phyloP scores from a whole-genome alignment of 176 grass and related monocot genomes.

The Cocos nucifera region DNA sequence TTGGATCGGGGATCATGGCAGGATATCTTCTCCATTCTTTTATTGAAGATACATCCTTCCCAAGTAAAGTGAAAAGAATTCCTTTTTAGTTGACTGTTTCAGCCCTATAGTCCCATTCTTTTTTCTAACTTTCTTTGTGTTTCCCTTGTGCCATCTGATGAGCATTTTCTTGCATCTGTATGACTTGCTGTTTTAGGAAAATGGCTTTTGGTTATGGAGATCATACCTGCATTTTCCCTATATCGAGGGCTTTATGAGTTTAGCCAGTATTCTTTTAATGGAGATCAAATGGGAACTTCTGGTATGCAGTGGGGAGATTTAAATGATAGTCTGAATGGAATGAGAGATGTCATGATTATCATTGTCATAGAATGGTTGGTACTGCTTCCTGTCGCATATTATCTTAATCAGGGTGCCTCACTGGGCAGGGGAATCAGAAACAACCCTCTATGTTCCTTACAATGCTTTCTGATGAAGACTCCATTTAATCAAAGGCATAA shows the following conservation, averaged over 20 bases:
- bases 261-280: conserved; percentile 47
- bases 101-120: no score
- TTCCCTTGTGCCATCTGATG: no score
- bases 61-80: conserved; percentile 21
- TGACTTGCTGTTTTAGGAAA: no score
- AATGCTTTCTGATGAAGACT: conserved; percentile 24
- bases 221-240: conserved; percentile 54
- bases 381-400: conserved; percentile 43
- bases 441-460: conserved; percentile 23
- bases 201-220: no score
- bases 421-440: conserved; percentile 19
- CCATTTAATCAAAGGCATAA: conserved; percentile 19
- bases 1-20: conserved; percentile 41
- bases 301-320: conserved; percentile 48
- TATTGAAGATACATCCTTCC: conserved; percentile 37
- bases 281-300: conserved; percentile 23
- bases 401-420: conserved; percentile 31
- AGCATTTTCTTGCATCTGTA: no score
- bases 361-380: conserved; percentile 58
- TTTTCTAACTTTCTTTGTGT: no score
- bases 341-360: conserved; percentile 41
- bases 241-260: conserved; percentile 63
- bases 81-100: no score
- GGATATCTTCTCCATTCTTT: conserved; percentile 30
- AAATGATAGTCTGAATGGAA: conserved; percentile 47